A percentile compares a stretch with the other conserved stretches of the same genome.
These are phyloP conservation scores for Flueggea neowawraea DNA, from an alignment of 441 rosid genomes.

Conservation along the genomic window DNA sequence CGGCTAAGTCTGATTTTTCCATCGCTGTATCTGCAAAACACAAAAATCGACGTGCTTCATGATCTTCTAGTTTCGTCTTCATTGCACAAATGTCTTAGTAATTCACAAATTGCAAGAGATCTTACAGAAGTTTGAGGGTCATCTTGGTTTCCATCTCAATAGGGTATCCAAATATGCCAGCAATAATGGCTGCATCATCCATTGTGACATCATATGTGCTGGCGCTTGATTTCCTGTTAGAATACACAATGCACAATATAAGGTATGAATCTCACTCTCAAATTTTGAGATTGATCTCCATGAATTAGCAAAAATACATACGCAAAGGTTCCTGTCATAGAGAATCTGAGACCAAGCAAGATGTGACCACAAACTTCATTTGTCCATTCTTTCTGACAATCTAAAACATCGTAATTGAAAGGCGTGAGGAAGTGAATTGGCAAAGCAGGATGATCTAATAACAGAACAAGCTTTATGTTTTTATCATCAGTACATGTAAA, in stretches of 20 bases:
- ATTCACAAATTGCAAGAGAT: neutral
- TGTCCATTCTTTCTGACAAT: conserved; percentile 56
- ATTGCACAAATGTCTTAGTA: too few relatives aligned
- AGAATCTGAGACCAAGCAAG: conserved; percentile 75
- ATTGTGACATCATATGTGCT: conserved; percentile 49
- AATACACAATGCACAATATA: neutral
- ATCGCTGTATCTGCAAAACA: conserved; percentile 55
- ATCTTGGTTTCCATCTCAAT: conserved; percentile 64
- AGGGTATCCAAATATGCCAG: conserved; percentile 69
- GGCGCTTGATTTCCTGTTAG: conserved; percentile 45
- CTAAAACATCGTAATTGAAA: conserved; percentile 24
- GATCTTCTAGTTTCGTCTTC: too few relatives aligned
- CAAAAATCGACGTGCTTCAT: too few relatives aligned
- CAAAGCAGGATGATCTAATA: neutral
- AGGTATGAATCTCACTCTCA: neutral
- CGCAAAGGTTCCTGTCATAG: conserved; percentile 71
- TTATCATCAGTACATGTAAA: neutral
- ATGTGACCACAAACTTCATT: conserved; percentile 65
- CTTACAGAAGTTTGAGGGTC: conserved; percentile 66
- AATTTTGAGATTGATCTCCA: neutral
- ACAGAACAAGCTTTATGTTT: neutral
- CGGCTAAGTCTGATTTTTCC: conserved; percentile 72
- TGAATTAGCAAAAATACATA: conserved; percentile 28
- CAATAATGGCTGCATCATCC: conserved; percentile 87
- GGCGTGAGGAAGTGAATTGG: conserved; percentile 5